A percentile compares a stretch with the other conserved stretches of the same genome.
These are phyloP conservation scores for Dalbergia cochinchinensis DNA, from an alignment of 306 rosid species.

Conservation along the genomic window DNA sequence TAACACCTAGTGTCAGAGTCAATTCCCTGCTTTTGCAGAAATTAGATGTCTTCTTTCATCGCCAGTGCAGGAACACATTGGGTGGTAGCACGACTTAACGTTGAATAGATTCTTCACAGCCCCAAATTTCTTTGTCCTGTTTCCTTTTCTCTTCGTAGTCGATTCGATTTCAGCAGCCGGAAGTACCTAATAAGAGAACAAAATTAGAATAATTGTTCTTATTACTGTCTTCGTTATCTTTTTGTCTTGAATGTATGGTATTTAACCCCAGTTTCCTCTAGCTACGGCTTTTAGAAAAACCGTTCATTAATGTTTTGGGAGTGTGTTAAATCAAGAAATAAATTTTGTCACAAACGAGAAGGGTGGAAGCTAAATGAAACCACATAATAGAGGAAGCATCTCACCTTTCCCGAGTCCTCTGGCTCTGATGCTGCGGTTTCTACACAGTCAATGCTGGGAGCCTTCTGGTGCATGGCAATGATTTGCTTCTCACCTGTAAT, in stretches of 20 bases:
- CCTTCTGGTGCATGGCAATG: conserved; percentile 40
- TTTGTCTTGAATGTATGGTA: neutral
- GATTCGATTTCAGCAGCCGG: conserved; percentile 44
- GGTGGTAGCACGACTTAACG: conserved; percentile 63
- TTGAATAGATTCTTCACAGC: conserved; percentile 60
- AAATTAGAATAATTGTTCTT: neutral
- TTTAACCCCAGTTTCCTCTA: neutral
- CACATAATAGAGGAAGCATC: neutral
- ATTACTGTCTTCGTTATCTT: neutral
- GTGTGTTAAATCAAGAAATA: neutral
- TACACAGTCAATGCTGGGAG: conserved; percentile 45
- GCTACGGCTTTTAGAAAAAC: neutral
- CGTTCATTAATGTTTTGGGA: neutral
- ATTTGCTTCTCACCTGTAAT: conserved; percentile 49
- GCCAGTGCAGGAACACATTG: conserved; percentile 51
- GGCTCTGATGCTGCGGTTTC: conserved; percentile 14
- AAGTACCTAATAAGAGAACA: conserved; percentile 12
- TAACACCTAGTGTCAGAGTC: conserved; percentile 36
- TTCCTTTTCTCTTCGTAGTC: conserved; percentile 49
- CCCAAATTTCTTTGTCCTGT: conserved; percentile 50
- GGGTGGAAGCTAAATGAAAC: neutral
- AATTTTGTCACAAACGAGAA: neutral
- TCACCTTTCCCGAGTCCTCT: conserved; percentile 34
- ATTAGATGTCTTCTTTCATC: conserved; percentile 48
- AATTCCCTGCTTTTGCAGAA: conserved; percentile 49